Conservation (phyloP, 1,284 basidiomycete species). For the Afroboletus lepidellus region DNA sequence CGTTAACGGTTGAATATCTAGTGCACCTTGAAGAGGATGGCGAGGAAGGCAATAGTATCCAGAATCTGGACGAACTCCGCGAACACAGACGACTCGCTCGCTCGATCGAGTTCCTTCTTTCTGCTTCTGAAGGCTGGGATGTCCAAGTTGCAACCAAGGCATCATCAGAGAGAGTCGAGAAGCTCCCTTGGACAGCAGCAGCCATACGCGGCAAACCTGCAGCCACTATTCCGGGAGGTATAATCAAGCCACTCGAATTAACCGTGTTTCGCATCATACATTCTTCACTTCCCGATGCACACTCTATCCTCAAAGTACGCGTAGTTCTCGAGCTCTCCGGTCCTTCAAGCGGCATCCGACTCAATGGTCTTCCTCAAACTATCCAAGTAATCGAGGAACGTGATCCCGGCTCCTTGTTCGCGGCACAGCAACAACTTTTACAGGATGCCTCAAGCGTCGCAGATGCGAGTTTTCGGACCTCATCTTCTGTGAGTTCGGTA, state of each 20-base stretch:
- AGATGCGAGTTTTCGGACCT: constrained; percentile 63
- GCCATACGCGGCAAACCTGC: constrained; percentile 53
- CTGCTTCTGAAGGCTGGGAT: constrained; percentile 87
- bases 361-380: constrained; percentile 80
- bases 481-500: constrained; percentile 48
- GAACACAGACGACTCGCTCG: constrained; percentile 70
- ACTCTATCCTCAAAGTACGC: constrained; percentile 77
- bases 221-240: constrained; percentile 34
- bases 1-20: constrained; percentile 82
- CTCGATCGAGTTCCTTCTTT: constrained; percentile 78
- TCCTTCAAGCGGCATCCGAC: constrained; percentile 68
- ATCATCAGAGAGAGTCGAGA: constrained; percentile 68
- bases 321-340: constrained; percentile 81
- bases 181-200: constrained; percentile 73
- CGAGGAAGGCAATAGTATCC: constrained; percentile 35
- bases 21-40: constrained; percentile 70
- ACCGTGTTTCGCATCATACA: constrained; percentile 72
- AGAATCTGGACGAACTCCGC: constrained; percentile 58
- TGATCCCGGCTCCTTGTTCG: constrained; percentile 55
- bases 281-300: constrained; percentile 65
- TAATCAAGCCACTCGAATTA: constrained; percentile 48
- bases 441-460: constrained; percentile 71
- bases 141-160: constrained; percentile 73
- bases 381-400: constrained; percentile 67
- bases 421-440: constrained; percentile 53